Percentiles rank a stretch among this genome's conserved stretches.
Conservation (phyloP, 495 filamentous ascomycete species). For the Penicillium alfredii region DNA sequence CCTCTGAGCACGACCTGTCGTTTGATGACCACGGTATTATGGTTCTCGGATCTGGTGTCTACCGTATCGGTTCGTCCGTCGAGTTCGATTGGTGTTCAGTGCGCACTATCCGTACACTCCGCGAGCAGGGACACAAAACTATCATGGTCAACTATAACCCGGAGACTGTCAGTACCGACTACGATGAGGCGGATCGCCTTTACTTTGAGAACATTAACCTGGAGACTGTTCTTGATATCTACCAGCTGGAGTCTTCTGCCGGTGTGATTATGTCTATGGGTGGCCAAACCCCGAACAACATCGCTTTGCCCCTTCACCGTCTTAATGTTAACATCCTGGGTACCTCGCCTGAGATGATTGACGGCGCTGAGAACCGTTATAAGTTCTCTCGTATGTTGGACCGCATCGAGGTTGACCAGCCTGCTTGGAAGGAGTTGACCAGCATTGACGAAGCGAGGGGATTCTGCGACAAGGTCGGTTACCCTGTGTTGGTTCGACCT, state of each 20-base stretch:
- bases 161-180: conserved; percentile 92
- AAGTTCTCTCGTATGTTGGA: conserved; percentile 98
- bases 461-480: conserved; percentile 84
- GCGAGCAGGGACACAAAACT: conserved; percentile 84
- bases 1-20: conserved; percentile 71
- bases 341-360: conserved; percentile 98
- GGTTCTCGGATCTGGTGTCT: conserved; percentile 96
- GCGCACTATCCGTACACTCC: conserved; percentile 84
- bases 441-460: conserved; percentile 78
- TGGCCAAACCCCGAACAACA: conserved; percentile 97
- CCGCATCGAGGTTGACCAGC: conserved; percentile 90
- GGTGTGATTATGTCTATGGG: conserved; percentile 98
- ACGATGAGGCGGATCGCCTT: conserved; percentile 89
- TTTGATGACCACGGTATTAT: conserved; percentile 90
- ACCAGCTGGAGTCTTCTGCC: conserved; percentile 77
- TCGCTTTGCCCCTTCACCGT: conserved; percentile 81
- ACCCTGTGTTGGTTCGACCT: conserved; percentile 90
- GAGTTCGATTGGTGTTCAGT: conserved; percentile 99
- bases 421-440: conserved; percentile 94
- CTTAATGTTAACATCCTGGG: conserved; percentile 88
- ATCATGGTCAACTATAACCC: conserved; percentile 99
- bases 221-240: conserved; percentile 92
- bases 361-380: conserved; percentile 94
- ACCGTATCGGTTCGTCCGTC: conserved; percentile 94
- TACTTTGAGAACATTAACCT: conserved; percentile 98